phyloP scores from a whole-genome alignment of 305 asterid genomes.

The Solanum hybrid region DNA sequence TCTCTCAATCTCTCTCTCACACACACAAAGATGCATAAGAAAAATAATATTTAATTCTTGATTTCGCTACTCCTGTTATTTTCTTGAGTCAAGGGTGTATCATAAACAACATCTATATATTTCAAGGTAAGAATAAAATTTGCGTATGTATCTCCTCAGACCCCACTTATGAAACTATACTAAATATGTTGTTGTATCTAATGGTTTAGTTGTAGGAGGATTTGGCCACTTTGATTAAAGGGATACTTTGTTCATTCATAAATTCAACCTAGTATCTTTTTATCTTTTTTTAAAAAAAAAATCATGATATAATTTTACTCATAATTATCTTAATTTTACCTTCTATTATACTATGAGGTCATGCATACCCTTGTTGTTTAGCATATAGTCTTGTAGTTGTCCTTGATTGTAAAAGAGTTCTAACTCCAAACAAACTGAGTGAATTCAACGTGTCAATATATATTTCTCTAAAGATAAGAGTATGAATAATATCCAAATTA shows the following conservation, averaged over 20 bases:
- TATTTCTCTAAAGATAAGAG: neutral
- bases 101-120: neutral
- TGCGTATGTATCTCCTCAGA: fast-evolving
- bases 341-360: neutral
- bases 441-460: neutral
- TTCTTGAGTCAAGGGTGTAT: neutral
- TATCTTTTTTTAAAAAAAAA: neutral
- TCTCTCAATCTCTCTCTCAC: neutral
- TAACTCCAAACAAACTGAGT: neutral
- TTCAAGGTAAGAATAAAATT: neutral
- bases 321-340: neutral
- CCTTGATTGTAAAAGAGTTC: neutral
- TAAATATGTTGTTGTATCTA: neutral
- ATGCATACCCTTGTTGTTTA: neutral
- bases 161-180: neutral
- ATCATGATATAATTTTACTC: neutral
- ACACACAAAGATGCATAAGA: neutral
- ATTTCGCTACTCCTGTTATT: neutral
- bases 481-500: neutral
- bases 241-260: neutral
- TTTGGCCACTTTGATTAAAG: neutral
- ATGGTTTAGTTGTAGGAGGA: neutral
- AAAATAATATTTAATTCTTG: neutral
- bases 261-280: neutral
- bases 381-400: neutral